Conservation (phyloP, 208 protist species). For the Crithidia bombi region DNA sequence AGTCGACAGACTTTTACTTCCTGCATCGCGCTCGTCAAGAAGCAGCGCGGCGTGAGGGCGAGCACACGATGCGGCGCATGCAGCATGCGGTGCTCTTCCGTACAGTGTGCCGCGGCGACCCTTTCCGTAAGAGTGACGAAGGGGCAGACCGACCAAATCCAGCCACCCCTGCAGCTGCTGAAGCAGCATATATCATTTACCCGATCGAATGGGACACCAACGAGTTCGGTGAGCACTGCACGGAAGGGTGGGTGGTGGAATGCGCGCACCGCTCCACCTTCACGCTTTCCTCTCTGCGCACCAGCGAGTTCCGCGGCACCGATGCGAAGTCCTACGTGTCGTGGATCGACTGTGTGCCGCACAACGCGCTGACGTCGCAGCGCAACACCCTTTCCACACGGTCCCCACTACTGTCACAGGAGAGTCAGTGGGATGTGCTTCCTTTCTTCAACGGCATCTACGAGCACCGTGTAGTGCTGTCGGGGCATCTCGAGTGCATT, state of each 20-base stretch:
- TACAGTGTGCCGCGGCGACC: no score
- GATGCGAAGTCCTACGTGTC: constrained; percentile 35
- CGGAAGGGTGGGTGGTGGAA: constrained; percentile 25
- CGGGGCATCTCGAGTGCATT: constrained; percentile 24
- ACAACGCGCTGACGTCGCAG: constrained; percentile 6
- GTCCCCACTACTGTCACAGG: constrained; percentile 3
- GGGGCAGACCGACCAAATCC: no score
- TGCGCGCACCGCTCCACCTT: constrained; percentile 49
- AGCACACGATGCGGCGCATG: background rate
- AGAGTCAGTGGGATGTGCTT: constrained; percentile 26
- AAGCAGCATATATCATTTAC: background rate
- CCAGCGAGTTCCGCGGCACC: constrained; percentile 53
- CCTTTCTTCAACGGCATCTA: constrained; percentile 39
- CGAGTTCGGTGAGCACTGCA: constrained; percentile 25
- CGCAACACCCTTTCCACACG: background rate
- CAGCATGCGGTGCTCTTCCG: no score
- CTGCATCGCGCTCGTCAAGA: constrained; percentile 7
- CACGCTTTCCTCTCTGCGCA: constrained; percentile 49
- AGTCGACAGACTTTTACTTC: background rate
- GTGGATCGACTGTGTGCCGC: constrained; percentile 36
- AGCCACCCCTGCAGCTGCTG: no score
- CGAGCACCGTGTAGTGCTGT: constrained; percentile 22
- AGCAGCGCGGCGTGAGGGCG: background rate
- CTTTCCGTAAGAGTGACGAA: background rate
- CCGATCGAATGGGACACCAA: constrained; percentile 17